Evolutionary conservation across 345 rosid species (phyloP).

Genomic region (Aquilaria yunnanensis): DNA sequence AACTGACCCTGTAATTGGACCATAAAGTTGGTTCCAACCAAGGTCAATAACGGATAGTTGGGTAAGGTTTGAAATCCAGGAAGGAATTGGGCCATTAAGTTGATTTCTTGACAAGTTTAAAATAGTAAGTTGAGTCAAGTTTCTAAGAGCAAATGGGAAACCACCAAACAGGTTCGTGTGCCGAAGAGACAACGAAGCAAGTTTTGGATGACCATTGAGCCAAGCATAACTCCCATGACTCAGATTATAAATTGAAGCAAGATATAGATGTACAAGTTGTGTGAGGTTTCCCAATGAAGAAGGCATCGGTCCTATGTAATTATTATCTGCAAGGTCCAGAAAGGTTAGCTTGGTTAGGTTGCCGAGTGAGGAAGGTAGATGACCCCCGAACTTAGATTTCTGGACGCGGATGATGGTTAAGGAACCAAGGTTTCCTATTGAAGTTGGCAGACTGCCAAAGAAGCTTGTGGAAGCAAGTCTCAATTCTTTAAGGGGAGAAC

Average conservation of each 20-base stretch:
- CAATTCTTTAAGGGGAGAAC: no score
- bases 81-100: conserved; percentile 20
- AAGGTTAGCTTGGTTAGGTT: not conserved
- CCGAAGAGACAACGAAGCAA: no score
- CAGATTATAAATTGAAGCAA: no score
- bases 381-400: not conserved
- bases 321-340: conserved; percentile 1
- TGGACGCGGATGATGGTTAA: not conserved
- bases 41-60: not conserved
- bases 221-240: no score
- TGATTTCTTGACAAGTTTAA: not conserved
- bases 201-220: no score
- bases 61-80: not conserved
- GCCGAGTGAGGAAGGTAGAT: conserved; percentile 5
- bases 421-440: no score
- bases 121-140: not conserved
- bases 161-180: not conserved
- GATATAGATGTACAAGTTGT: no score
- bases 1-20: conserved; percentile 15
- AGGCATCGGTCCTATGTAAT: no score
- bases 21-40: conserved; percentile 12
- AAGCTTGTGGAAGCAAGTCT: no score
- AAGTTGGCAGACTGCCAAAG: no score
- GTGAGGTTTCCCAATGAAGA: no score
- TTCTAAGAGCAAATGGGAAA: conserved; percentile 13